Base-by-base conservation (phyloP, 148 eudicot genomes). In the Salicornia ramosissima region DNA sequence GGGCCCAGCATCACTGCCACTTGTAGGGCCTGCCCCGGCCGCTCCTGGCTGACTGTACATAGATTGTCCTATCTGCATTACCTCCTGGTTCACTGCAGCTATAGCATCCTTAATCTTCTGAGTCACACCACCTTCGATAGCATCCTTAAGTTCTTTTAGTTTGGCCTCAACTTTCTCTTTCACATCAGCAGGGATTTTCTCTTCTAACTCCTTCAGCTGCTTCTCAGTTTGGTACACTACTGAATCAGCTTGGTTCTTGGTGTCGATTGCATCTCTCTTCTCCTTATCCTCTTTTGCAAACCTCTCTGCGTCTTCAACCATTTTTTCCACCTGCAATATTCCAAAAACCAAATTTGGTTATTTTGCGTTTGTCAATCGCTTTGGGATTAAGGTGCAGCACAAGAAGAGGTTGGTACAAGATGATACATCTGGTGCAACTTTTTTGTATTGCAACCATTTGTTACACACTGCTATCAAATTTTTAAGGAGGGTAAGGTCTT, bases 191-290 rank as follows among this genome's bases (percentile, higher is more conserved):
- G 90, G 85, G 10, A 87, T 84, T 66, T 87, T 90, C 54, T 83
- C 92, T 46, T 85, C 92, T n/a, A 90, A 52, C 68, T 90, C 96
- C 72, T 84, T 85, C 45, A 90, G 69, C 81, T 87, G 96, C 75
- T 86, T 90, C 72, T 90, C 92, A 2, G 88, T 86, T 61, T 90
- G 88, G 73, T 90, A 86, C 29, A 86, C 80, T 2, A 83, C 70
- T 0, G 87, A 90, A 10, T 87, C 92, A 2, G 85, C 90, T 64
- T 87, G 88, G 73, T 90, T 90, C 77, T 88, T 90, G 26, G 92
- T 81, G 76, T 90, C 92, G 4, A 86, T 86, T 5, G 86, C 96
- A 10, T 90, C 96, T 59, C 89, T 81, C 80, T 72, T 90, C 68
- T 86, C 96, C 71, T 83, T 82, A 68, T 90, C 96, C 58, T 90